Evolutionary conservation across 2,329 filamentous ascomycete species (phyloP).

Genomic region (Sporothrix inflata): DNA sequence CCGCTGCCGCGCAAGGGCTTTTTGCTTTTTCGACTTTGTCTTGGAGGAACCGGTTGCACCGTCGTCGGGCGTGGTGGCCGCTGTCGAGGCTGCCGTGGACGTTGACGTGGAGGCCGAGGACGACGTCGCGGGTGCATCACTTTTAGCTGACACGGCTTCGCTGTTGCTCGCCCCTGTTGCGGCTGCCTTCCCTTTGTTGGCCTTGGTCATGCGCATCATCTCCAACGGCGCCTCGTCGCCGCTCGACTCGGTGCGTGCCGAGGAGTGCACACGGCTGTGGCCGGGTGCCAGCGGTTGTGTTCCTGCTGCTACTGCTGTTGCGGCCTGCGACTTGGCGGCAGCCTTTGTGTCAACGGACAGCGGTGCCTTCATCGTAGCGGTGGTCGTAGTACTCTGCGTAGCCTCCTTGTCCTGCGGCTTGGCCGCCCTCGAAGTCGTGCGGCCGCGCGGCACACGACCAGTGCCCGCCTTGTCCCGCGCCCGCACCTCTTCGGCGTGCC

Average conservation of each 20-base stretch:
- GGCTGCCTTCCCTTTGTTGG: slow-evolving; percentile 38
- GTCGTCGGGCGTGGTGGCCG: background rate
- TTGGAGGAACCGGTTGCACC: background rate
- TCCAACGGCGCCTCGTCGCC: slow-evolving; percentile 81
- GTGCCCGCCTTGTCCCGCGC: background rate
- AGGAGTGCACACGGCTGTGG: background rate
- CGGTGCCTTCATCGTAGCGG: background rate
- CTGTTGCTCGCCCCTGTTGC: background rate
- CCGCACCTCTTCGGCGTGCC: slow-evolving; percentile 47
- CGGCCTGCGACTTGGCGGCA: background rate
- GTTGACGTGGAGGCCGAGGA: background rate
- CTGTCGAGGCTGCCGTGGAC: background rate
- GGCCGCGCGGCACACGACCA: background rate
- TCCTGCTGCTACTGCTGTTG: background rate
- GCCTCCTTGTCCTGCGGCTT: background rate
- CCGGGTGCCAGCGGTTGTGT: background rate
- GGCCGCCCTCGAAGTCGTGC: background rate
- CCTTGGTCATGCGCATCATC: slow-evolving; percentile 68
- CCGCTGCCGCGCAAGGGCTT: slow-evolving; percentile 38
- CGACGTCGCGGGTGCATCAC: background rate
- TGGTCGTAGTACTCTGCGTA: too few relatives aligned
- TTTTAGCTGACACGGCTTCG: too few relatives aligned
- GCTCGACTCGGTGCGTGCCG: slow-evolving; percentile 58
- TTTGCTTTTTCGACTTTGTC: slow-evolving; percentile 39
- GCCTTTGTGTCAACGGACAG: background rate